Evolutionary conservation across 2,329 filamentous ascomycete species (phyloP), one percentile per base, ranked within the genome.

Genomic region (Fusarium luffae): DNA sequence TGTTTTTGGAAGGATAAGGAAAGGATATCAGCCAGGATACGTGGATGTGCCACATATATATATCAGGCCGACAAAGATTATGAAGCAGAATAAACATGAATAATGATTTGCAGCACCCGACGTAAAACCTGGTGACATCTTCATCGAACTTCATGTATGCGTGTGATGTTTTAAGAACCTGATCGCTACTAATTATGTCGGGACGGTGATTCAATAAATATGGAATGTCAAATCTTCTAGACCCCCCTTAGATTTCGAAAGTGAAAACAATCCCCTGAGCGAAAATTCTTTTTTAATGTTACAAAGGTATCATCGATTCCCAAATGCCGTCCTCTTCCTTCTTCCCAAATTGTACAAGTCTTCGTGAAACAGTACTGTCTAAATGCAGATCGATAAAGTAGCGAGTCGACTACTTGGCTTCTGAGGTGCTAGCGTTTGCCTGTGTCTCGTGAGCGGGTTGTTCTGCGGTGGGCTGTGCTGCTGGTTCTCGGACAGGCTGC

Each of bases 271-370:
- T 54, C 42, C 46, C 59, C 44, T 66, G 44, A 46, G 59, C 30
- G 54, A 42, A 64, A 37, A 63, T 52, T 51, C 48, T 54, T 49
- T 32, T 55, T 71, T 69, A 71, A 32, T 71, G 66, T 74, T 74
- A 74, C 72, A 74, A 66, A 72, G 68, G 66, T 73, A 74, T 74
- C 68, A 64, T 74, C 59, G 64, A 74, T 73, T 59, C 54, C 58
- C 66, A 48, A 34, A 50, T 40, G 44, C 60, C 49, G 25, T 14
- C 21, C 56, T 43, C 47, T 21, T 10, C 48, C 47, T 27, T 41
- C 27, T 34, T 41, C 25, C 34, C 54, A 43, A 42, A 48, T 49
- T 32, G n/a, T 55, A 46, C 67, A 63, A 67, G 27, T 52, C 27
- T 19, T 41, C 42, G 30, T 19, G 25, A 54, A 42, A 37, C 13